A percentile compares a stretch with the other conserved stretches of the same genome.
Conservation (phyloP, 2,329 filamentous ascomycete genomes). For the Aspergillus sp. region DNA sequence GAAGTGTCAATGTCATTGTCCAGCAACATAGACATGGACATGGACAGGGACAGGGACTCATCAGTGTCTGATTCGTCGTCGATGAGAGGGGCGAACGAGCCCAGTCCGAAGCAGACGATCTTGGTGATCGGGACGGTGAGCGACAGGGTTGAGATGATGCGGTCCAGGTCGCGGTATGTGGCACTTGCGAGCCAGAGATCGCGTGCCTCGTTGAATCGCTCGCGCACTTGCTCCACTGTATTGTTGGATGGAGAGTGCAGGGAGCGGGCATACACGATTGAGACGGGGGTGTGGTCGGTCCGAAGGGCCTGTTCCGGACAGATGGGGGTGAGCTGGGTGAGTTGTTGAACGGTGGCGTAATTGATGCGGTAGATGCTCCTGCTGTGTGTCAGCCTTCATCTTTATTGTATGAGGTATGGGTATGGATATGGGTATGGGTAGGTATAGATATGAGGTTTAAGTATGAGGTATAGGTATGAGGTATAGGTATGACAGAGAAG, state of each 20-base stretch:
- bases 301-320: slow-evolving; percentile 13
- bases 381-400: not conserved
- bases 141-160: slow-evolving; percentile 9
- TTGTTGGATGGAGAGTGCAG: not conserved
- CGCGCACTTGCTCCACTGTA: slow-evolving; percentile 6
- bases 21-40: not conserved
- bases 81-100: slow-evolving; percentile 10
- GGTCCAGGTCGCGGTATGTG: slow-evolving; percentile 15
- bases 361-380: slow-evolving; percentile 21
- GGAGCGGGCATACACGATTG: slow-evolving; percentile 16
- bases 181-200: slow-evolving; percentile 20
- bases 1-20: not conserved
- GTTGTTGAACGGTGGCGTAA: slow-evolving; percentile 21
- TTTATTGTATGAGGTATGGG: not conserved
- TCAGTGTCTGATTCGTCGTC: not conserved
- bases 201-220: slow-evolving; percentile 11
- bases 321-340: slow-evolving; percentile 12
- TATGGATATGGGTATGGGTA: too few species aligned
- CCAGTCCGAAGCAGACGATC: slow-evolving; percentile 26
- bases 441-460: too few species aligned
- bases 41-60: not conserved
- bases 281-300: slow-evolving; percentile 14
- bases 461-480: too few species aligned
- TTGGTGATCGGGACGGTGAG: slow-evolving; percentile 16
- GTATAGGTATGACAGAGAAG: too few species aligned